Conservation (phyloP, 331 rosid species). For the Quercus phellos region DNA sequence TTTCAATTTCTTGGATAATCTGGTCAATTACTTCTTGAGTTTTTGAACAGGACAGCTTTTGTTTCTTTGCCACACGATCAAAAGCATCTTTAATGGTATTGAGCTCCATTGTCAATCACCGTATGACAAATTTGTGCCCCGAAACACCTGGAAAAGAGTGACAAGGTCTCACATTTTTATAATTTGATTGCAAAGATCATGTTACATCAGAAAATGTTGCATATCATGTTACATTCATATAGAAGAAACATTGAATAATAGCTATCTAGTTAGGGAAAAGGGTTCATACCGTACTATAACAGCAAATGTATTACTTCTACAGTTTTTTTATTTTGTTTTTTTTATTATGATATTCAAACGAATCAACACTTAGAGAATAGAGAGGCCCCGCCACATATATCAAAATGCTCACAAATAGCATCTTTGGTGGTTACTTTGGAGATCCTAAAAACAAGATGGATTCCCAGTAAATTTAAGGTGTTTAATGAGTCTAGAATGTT, state of each 20-base stretch:
- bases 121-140: background rate
- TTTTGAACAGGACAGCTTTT: slow-evolving; percentile 71
- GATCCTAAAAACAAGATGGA: background rate
- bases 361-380: background rate
- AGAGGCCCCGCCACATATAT: background rate
- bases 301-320: background rate
- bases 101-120: slow-evolving; percentile 56
- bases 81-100: slow-evolving; percentile 78
- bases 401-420: background rate
- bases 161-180: background rate
- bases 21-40: slow-evolving; percentile 72
- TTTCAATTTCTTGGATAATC: slow-evolving; percentile 42
- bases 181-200: background rate
- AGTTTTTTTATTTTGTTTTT: background rate
- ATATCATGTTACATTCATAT: background rate
- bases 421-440: background rate
- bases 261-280: background rate
- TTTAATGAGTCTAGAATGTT: background rate
- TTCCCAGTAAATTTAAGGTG: background rate
- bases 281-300: background rate
- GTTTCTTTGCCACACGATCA: slow-evolving; percentile 88
- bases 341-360: background rate
- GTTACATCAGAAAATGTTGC: background rate
- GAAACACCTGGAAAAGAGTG: slow-evolving; percentile 33
- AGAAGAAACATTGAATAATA: background rate